Conservation (phyloP, 106 monocot genomes). For the Allium cepa region DNA sequence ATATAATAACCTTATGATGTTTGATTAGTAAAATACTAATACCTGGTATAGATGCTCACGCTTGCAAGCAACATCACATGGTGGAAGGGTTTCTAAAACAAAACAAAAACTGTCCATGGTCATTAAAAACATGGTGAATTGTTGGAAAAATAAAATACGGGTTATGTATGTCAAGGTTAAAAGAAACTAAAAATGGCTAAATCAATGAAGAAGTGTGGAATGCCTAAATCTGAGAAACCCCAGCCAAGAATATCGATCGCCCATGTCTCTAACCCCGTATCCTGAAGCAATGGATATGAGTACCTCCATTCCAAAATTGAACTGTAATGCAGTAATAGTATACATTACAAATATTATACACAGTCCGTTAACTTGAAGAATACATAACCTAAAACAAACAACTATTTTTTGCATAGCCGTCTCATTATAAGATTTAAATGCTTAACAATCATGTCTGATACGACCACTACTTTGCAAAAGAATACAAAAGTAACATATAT, state of each 20-base stretch:
- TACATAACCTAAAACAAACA: too few relatives aligned
- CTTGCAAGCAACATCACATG: slow-evolving; percentile 64
- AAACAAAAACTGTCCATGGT: background rate
- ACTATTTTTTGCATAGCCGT: too few relatives aligned
- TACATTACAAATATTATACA: too few relatives aligned
- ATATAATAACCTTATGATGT: too few relatives aligned
- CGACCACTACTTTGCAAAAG: too few relatives aligned
- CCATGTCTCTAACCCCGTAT: slow-evolving; percentile 81
- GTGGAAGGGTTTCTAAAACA: slow-evolving; percentile 38
- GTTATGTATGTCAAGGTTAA: too few relatives aligned
- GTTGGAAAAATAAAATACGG: background rate
- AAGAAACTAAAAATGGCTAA: too few relatives aligned
- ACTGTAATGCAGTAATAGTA: slow-evolving; percentile 24
- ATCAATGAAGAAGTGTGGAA: background rate
- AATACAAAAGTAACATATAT: too few relatives aligned
- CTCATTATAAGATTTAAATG: too few relatives aligned
- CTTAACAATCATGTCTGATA: too few relatives aligned
- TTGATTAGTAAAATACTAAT: slow-evolving; percentile 3
- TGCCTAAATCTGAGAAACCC: slow-evolving; percentile 98
- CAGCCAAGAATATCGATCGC: slow-evolving; percentile 97
- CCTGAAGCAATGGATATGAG: slow-evolving; percentile 72
- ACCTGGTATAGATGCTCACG: slow-evolving; percentile 93
- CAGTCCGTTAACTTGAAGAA: too few relatives aligned
- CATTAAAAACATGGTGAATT: background rate
- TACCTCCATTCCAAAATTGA: slow-evolving; percentile 99